A percentile compares a stretch with the other conserved stretches of the same genome.
phyloP scores from a whole-genome alignment of 1,139 yeast species.

The Wickerhamomyces sp. region DNA sequence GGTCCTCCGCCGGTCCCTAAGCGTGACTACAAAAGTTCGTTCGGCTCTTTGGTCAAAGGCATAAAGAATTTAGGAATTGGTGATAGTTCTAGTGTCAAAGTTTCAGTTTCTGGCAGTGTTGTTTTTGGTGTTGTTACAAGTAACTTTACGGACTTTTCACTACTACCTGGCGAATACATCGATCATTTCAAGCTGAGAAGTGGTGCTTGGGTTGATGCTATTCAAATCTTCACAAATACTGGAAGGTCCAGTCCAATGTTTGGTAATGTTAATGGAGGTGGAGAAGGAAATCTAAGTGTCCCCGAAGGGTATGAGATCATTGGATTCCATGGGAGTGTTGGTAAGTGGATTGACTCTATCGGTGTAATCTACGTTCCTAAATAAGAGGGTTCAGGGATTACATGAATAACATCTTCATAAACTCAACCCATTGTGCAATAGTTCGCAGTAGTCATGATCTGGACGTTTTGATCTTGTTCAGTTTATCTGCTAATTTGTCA shows the following conservation, averaged over 20 bases:
- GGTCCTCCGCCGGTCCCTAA: slow-evolving; percentile 41
- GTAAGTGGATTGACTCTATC: slow-evolving; percentile 67
- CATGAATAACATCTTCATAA: no score
- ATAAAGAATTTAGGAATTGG: slow-evolving; percentile 6
- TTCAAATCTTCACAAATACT: slow-evolving; percentile 54
- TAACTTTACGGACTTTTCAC: slow-evolving; percentile 49
- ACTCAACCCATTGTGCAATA: not conserved
- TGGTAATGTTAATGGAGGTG: slow-evolving; percentile 71
- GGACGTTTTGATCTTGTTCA: slow-evolving; percentile 19
- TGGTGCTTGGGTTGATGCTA: slow-evolving; percentile 89
- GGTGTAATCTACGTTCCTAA: slow-evolving; percentile 40
- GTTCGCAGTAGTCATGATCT: not conserved
- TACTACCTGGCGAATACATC: slow-evolving; percentile 55
- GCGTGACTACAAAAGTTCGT: slow-evolving; percentile 38
- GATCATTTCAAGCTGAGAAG: slow-evolving; percentile 58
- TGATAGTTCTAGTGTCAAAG: not conserved
- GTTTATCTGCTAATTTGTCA: slow-evolving; percentile 27
- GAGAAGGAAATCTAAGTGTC: slow-evolving; percentile 48
- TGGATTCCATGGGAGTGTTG: slow-evolving; percentile 66
- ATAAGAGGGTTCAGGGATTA: not conserved
- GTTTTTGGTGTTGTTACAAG: slow-evolving; percentile 62
- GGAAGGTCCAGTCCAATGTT: slow-evolving; percentile 49
- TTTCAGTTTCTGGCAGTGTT: slow-evolving; percentile 14
- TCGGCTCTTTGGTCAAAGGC: slow-evolving; percentile 25
- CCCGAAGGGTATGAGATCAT: slow-evolving; percentile 56